A percentile compares a stretch with the other conserved stretches of the same genome.
phyloP scores from a whole-genome alignment of 805 yeast genomes.

The Yarrowia sp. region DNA sequence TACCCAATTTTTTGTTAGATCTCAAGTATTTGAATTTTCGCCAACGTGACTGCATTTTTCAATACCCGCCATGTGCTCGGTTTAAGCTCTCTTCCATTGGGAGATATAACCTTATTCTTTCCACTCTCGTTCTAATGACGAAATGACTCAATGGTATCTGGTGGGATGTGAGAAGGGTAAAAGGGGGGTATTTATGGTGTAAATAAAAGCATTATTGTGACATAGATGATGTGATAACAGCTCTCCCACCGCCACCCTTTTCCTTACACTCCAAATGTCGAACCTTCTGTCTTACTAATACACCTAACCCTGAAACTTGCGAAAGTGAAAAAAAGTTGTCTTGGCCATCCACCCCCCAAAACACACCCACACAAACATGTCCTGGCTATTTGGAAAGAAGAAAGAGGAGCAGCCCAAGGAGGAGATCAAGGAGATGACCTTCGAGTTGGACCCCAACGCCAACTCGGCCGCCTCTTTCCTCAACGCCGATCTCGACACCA shows the following conservation, averaged over 20 bases:
- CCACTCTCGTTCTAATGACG: background rate
- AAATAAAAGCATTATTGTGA: no score
- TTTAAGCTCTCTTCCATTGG: conserved; percentile 1
- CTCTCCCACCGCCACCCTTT: no score
- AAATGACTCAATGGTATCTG: conserved; percentile 19
- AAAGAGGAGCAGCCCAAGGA: conserved; percentile 42
- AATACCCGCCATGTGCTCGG: background rate
- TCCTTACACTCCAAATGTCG: background rate
- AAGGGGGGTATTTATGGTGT: no score
- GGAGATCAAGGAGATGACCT: conserved; percentile 45
- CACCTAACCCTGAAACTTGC: conserved; percentile 38
- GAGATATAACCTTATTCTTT: conserved; percentile 28
- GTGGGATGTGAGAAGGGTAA: background rate
- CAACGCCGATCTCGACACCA: conserved; percentile 68
- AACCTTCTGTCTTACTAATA: background rate
- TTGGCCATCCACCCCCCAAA: conserved; percentile 8
- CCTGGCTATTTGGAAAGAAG: conserved; percentile 47
- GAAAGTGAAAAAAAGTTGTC: conserved; percentile 32
- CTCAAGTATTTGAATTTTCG: no score
- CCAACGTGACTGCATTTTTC: background rate
- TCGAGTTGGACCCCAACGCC: conserved; percentile 72
- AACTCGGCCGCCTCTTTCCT: conserved; percentile 68
- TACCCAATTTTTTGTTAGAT: no score
- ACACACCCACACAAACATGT: conserved; percentile 41
- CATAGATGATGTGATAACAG: no score